phyloP scores from a whole-genome alignment of 768 basidiomycete species.

The Cantharellus anzutake region DNA sequence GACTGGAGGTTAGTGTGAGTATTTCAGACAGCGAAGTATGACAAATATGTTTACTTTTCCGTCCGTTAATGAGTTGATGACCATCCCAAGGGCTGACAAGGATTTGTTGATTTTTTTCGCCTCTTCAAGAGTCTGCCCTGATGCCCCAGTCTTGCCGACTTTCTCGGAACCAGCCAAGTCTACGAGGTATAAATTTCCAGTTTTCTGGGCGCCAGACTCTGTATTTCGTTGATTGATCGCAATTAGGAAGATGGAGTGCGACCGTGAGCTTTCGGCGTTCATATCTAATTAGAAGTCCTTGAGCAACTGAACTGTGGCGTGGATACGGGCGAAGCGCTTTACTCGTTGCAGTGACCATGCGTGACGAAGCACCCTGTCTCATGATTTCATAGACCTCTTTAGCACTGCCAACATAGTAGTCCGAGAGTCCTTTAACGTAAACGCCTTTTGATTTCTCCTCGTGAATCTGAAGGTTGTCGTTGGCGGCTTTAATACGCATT shows the following conservation, averaged over 20 bases:
- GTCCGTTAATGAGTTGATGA: slow-evolving; percentile 96
- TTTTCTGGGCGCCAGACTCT: slow-evolving; percentile 89
- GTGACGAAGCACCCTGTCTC: slow-evolving; percentile 81
- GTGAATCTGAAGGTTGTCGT: slow-evolving; percentile 95
- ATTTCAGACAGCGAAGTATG: neutral
- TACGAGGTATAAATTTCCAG: slow-evolving; percentile 90
- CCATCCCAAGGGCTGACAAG: slow-evolving; percentile 93
- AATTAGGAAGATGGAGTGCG: slow-evolving; percentile 97
- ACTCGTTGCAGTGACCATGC: slow-evolving; percentile 93
- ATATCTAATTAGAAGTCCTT: slow-evolving; percentile 44
- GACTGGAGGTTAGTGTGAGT: slow-evolving; percentile 31
- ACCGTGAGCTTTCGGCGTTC: slow-evolving; percentile 98
- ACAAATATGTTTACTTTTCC: slow-evolving; percentile 45
- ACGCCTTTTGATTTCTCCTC: slow-evolving; percentile 96
- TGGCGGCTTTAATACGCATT: slow-evolving; percentile 42
- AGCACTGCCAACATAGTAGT: slow-evolving; percentile 94
- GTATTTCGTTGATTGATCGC: slow-evolving; percentile 94
- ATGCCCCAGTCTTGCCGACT: slow-evolving; percentile 97
- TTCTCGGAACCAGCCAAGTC: slow-evolving; percentile 98
- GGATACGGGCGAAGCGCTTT: slow-evolving; percentile 16
- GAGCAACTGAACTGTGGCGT: neutral
- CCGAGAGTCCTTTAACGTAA: slow-evolving; percentile 92
- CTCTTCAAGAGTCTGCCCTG: slow-evolving; percentile 95
- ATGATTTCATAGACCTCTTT: slow-evolving; percentile 97
- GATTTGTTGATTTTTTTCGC: slow-evolving; percentile 99